Conservation (phyloP, 2,329 filamentous ascomycete genomes). For the Xylaria sp. region DNA sequence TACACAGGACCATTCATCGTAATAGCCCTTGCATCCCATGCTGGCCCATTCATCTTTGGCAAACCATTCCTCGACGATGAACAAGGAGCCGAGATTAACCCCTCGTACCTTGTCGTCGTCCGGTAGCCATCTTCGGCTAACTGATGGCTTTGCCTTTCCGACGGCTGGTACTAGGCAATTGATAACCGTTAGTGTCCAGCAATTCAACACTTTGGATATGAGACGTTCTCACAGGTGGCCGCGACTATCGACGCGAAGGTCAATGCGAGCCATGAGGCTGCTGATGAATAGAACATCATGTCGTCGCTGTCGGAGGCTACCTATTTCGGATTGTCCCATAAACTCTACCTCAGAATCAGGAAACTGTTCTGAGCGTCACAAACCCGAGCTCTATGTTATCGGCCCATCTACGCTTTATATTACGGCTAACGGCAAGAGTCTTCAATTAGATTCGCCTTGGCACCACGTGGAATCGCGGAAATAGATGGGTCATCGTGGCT, state of each 20-base stretch:
- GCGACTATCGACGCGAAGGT: constrained; percentile 2
- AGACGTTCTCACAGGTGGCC: constrained; percentile 17
- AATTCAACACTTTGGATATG: background rate
- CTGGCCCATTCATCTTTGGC: constrained; percentile 54
- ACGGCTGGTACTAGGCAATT: background rate
- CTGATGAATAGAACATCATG: constrained; percentile 13
- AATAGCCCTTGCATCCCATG: constrained; percentile 57
- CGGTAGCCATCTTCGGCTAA: constrained; percentile 24
- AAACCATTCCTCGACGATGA: constrained; percentile 63
- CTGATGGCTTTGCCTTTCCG: background rate
- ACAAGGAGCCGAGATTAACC: constrained; percentile 62
- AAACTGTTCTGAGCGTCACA: background rate
- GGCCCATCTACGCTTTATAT: constrained; percentile 6
- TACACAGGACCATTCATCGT: constrained; percentile 62
- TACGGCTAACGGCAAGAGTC: background rate
- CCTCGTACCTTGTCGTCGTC: constrained; percentile 49
- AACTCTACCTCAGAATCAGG: background rate
- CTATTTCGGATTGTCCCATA: background rate
- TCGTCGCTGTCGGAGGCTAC: background rate
- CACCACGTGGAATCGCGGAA: background rate
- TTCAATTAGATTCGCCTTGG: background rate
- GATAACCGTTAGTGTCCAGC: background rate
- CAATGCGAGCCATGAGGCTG: constrained; percentile 13
- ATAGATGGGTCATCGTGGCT: constrained; percentile 3
- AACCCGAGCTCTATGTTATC: background rate